Base-by-base conservation (phyloP, 495 filamentous ascomycete genomes). In the Neurospora hispaniola region DNA sequence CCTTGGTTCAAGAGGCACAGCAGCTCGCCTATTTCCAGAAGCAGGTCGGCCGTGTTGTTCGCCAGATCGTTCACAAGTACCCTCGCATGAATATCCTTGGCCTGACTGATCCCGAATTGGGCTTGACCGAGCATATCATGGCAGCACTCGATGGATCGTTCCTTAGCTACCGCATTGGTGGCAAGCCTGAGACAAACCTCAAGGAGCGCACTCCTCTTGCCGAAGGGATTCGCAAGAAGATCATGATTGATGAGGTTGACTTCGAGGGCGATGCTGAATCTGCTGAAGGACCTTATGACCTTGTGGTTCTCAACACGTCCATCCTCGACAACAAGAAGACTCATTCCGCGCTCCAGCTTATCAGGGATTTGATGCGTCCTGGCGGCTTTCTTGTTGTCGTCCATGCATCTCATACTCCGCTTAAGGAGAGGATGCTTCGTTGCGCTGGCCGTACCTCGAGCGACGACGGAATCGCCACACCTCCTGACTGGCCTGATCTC, bases 371-470 rank as follows among this genome's bases (percentile, higher is more conserved):
- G 71, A 85, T 85, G 82, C 79, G 77, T 23, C 78, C 79, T 9
- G 83, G 81, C 2, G 83, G 79, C 5, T 85, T 83, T 73, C 71
- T 86, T n/a, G 11, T 86, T 7, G 66, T 86, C 10, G n/a, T 82
- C 1, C 71, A 84, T 10, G 71, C 73, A 4, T 72, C 76, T 1
- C 69, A 42, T 1, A 73, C 40, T 18, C 69, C 76, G 9, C 73
- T 79, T 11, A 75, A 76, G 48, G 74, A 78, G 20, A 73, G 73
- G 4, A 74, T 80, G 18, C 73, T 74, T 2, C 74, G 71, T 27
- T 71, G 12, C 68, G 72, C 74, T 20, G 70, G 71, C 14, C 42
- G 46, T 12, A 27, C 23, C 9, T 14, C 68, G 20, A 71, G 12
- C n/a, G 12, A 40, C 2, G 42, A 62, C 1, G n/a, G 23, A 9